Conservation (phyloP, 75 land plant species). For the Adiantum capillusveneris region DNA sequence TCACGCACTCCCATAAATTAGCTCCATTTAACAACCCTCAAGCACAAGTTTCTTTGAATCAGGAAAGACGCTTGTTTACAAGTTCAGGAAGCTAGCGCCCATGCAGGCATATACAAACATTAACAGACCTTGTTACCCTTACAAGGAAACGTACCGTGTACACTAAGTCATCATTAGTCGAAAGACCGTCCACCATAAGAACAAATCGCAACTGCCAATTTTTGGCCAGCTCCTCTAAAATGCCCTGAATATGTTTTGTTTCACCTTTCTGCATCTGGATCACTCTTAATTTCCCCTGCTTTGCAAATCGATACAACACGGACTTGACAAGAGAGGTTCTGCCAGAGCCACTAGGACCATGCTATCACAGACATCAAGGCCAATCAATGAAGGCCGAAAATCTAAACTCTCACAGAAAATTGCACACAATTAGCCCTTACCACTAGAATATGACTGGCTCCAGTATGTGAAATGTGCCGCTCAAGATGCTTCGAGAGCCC, state of each 20-base stretch:
- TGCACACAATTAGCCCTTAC: neutral
- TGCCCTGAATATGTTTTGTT: constrained; percentile 3
- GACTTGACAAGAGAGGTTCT: constrained; percentile 20
- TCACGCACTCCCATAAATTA: neutral
- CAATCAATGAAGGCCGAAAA: no score
- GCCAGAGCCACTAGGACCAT: constrained; percentile 20
- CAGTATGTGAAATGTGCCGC: constrained; percentile 5
- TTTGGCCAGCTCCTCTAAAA: constrained; percentile 20
- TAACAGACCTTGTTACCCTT: no score
- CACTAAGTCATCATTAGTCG: constrained; percentile 11
- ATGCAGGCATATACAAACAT: no score
- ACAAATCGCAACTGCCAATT: constrained; percentile 23
- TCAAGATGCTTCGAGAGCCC: constrained; percentile 7
- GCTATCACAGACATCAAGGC: constrained; percentile 5
- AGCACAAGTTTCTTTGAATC: no score
- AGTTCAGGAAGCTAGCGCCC: no score
- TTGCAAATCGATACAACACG: constrained; percentile 1
- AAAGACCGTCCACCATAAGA: constrained; percentile 5
- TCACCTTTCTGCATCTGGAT: constrained; percentile 13
- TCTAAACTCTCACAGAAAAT: neutral
- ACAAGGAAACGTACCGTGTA: no score
- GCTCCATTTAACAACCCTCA: neutral
- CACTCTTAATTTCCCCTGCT: constrained; percentile 7
- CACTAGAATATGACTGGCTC: constrained; percentile 10
- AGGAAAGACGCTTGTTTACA: no score